Base-by-base conservation (phyloP, 495 filamentous ascomycete species). In the Talaromyces trachyspermus region DNA sequence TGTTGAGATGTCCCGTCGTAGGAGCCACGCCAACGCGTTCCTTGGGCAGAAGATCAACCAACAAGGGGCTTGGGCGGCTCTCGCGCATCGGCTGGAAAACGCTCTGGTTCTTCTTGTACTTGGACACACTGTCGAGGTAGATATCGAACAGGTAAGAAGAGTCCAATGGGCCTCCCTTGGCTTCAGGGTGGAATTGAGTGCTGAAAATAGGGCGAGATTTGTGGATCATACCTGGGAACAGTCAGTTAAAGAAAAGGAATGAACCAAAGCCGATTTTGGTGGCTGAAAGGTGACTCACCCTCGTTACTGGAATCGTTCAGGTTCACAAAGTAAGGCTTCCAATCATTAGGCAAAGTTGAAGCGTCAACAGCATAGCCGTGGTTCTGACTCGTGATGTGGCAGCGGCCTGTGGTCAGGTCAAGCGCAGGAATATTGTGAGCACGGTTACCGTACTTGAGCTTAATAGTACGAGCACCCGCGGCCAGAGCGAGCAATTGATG, bases 311-410 rank as follows among this genome's bases (percentile, higher is more conserved):
- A 84, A 58, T 98, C 92, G 69, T 96, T 96, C 48, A 96, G 75
- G 75, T 98, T 98, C 58, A 92, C 80, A 60, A 97, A 97, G 72
- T 95, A 95, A 60, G 95, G 91, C 75, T 91, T 92, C 81, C 86
- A 99, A 42, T 97, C 86, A 24, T 65, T 70, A 19, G 85, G 77
- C 17, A 99, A 75, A 8, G 88, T 95, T 45, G 72, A 73, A 8
- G 88, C 79, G 59, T 97, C 92, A 37, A 99, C 89, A 14, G 92
- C 92, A 58, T 99, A 99, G 37, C 92, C 92, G 68, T 99, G 92
- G 71, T 99, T 98, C 74, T 98, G 92, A 58, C 79, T 85, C 37
- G 92, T 97, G 69, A 97, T 97, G 72, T 97, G 92, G 81, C 91
- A 97, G 64, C 88, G 85, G 19, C 94, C 94, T 23, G 91, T 95